phyloP scores from a whole-genome alignment of 164 flowering plant species.

The Magnolia officinalis region DNA sequence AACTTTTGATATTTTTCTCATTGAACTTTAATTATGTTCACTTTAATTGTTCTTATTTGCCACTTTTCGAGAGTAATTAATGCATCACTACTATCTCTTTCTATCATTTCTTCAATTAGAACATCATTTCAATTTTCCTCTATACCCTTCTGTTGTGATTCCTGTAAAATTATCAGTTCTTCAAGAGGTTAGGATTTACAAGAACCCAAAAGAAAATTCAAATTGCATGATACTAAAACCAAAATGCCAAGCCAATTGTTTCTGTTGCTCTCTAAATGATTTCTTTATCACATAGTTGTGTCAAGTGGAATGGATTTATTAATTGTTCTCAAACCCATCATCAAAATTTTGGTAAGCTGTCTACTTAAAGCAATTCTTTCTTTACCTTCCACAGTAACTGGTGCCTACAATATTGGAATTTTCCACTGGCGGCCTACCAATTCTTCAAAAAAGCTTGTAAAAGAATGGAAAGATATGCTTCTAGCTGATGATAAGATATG shows the following conservation, averaged over 20 bases:
- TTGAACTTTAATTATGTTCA: background rate
- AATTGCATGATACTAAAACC: background rate
- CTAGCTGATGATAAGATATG: conserved; percentile 84
- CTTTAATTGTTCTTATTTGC: background rate
- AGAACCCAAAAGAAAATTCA: background rate
- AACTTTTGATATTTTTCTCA: background rate
- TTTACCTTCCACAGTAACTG: conserved; percentile 46
- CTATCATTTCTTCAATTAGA: background rate
- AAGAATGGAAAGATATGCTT: conserved; percentile 85
- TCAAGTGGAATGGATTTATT: background rate
- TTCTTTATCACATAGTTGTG: conserved; percentile 3
- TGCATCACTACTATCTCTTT: background rate
- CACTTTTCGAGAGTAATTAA: background rate
- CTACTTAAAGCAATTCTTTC: background rate
- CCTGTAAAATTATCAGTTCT: background rate
- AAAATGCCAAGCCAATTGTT: background rate
- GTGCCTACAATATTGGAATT: conserved; percentile 87
- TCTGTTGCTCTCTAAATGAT: background rate
- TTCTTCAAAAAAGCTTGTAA: conserved; percentile 69
- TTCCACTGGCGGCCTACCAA: conserved; percentile 97
- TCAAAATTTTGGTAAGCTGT: background rate
- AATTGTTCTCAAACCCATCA: background rate
- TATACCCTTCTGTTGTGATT: background rate
- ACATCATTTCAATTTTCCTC: background rate
- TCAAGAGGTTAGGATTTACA: background rate